Evolutionary conservation across 768 basidiomycete genomes (phyloP).

Genomic region (Rhizopogon rudus): DNA sequence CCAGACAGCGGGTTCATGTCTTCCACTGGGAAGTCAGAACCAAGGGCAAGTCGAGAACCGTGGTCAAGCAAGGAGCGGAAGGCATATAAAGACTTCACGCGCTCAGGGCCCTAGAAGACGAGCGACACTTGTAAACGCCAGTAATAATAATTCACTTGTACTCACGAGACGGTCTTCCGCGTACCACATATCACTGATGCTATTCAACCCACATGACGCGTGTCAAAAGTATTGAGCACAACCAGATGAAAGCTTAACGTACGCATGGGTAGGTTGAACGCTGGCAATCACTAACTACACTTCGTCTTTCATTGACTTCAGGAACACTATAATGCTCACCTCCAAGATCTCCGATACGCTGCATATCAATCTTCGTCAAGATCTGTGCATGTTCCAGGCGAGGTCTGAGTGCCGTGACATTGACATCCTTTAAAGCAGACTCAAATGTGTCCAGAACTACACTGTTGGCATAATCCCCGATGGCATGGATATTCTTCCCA

Average conservation of each 20-base stretch:
- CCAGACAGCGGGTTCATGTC: constrained; percentile 77
- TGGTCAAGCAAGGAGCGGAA: constrained; percentile 70
- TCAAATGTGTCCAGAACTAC: constrained; percentile 84
- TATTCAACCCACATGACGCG: constrained; percentile 18
- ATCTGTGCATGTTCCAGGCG: constrained; percentile 93
- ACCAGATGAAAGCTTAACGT: constrained; percentile 24
- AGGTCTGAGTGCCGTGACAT: constrained; percentile 64
- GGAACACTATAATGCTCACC: constrained; percentile 39
- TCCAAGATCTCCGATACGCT: constrained; percentile 71
- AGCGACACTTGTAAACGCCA: neutral
- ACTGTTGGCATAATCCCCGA: constrained; percentile 84
- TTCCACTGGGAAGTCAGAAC: constrained; percentile 91
- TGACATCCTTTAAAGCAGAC: constrained; percentile 50
- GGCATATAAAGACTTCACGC: constrained; percentile 83
- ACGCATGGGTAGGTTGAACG: constrained; percentile 88
- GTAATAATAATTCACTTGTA: constrained; percentile 1
- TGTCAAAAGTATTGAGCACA: neutral
- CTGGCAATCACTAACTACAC: constrained; percentile 73
- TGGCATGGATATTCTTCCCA: constrained; percentile 77
- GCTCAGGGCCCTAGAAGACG: constrained; percentile 60
- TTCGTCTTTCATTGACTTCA: constrained; percentile 4
- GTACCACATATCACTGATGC: constrained; percentile 87
- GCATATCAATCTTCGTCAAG: constrained; percentile 70
- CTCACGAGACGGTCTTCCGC: constrained; percentile 76
- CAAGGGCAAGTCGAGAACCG: constrained; percentile 67